These are phyloP conservation scores for Neopestalotiopsis sp. DNA, from an alignment of 2,329 filamentous ascomycete species.

Conservation along the genomic window DNA sequence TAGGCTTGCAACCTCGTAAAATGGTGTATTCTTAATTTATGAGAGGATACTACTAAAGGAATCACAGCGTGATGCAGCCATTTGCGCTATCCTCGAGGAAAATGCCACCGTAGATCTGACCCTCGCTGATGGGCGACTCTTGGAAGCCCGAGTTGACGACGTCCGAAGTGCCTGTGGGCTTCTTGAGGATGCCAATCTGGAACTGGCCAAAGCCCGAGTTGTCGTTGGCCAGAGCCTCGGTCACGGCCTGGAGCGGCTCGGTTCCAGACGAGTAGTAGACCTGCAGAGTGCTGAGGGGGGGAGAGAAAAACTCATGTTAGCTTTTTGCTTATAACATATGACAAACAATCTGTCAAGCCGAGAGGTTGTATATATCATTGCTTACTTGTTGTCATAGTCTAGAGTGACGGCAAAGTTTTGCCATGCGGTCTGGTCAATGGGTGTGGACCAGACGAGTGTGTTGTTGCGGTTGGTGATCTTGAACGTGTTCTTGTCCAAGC, in stretches of 20 bases:
- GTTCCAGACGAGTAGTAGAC: conserved; percentile 60
- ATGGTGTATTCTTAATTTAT: too few relatives aligned
- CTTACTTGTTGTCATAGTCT: conserved; percentile 60
- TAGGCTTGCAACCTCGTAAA: too few relatives aligned
- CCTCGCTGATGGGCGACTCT: conserved; percentile 50
- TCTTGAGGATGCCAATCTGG: conserved; percentile 66
- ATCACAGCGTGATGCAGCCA: conserved; percentile 46
- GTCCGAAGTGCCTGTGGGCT: conserved; percentile 54
- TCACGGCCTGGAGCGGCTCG: conserved; percentile 52
- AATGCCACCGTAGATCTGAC: conserved; percentile 54
- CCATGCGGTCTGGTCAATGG: conserved; percentile 53
- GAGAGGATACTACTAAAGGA: too few relatives aligned
- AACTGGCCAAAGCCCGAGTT: conserved; percentile 58
- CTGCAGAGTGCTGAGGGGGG: conserved; percentile 51
- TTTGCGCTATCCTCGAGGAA: conserved; percentile 53
- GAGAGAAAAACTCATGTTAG: neutral
- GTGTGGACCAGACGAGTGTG: conserved; percentile 44
- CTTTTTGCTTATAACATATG: neutral
- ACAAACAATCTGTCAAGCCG: neutral
- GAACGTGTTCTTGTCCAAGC: conserved; percentile 42
- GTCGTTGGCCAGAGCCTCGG: conserved; percentile 50
- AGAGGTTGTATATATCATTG: conserved; percentile 6
- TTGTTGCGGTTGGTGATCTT: conserved; percentile 46
- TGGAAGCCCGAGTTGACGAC: conserved; percentile 56
- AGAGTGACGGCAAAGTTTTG: conserved; percentile 66